phyloP scores from a whole-genome alignment of 441 rosid genomes.

The Croton laevigatus region DNA sequence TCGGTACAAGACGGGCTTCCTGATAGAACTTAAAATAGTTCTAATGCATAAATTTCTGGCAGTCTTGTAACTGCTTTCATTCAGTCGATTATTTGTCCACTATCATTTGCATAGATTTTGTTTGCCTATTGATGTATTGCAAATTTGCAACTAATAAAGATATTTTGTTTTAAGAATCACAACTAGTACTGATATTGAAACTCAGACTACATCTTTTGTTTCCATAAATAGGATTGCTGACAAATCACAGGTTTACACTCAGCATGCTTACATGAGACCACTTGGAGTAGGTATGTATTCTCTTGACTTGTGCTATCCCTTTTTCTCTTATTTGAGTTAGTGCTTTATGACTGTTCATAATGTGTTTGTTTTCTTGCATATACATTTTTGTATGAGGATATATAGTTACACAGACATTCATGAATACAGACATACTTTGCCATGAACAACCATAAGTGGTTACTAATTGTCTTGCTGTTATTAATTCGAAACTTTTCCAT shows the following conservation, averaged over 20 bases:
- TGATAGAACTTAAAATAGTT: neutral
- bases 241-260: conserved; percentile 95
- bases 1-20: neutral
- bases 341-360: neutral
- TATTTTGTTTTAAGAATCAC: too few relatives aligned
- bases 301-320: conserved; percentile 10
- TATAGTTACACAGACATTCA: neutral
- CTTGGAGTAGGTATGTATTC: conserved; percentile 82
- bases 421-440: neutral
- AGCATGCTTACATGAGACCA: conserved; percentile 99
- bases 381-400: neutral
- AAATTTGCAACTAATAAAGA: too few relatives aligned
- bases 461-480: neutral
- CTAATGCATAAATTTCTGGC: neutral
- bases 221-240: conserved; percentile 74
- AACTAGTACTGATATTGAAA: neutral
- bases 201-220: neutral
- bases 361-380: neutral
- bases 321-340: neutral
- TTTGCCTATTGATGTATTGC: neutral
- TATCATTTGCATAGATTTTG: neutral
- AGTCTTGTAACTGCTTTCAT: neutral
- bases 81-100: neutral
- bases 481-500: conserved; percentile 1
- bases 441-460: neutral